Percentiles rank a stretch among this genome's conserved stretches.
These are phyloP conservation scores for Datisca glomerata DNA, from an alignment of 306 rosid species.

Conservation along the genomic window DNA sequence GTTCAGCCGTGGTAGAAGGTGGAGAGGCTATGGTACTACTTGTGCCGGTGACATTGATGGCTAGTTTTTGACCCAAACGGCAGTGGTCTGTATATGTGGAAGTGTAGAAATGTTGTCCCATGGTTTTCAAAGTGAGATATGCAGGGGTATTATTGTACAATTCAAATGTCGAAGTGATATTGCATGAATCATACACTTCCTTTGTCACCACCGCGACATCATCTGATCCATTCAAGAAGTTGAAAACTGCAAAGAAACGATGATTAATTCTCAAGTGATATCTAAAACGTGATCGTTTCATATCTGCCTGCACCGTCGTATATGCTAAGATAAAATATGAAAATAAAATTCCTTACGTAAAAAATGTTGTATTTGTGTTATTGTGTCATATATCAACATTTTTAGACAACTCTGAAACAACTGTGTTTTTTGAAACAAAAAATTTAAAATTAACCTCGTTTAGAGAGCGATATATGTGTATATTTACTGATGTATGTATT, in stretches of 20 bases:
- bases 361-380: not conserved
- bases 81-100: conserved; percentile 34
- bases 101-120: conserved; percentile 39
- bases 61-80: conserved; percentile 34
- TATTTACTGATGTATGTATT: not conserved
- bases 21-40: conserved; percentile 6
- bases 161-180: conserved; percentile 15
- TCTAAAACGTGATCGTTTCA: not conserved
- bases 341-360: not conserved
- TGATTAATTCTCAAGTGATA: not conserved
- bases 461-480: not conserved
- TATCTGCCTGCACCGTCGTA: not conserved
- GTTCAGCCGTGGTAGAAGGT: conserved; percentile 2
- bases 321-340: not conserved
- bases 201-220: conserved; percentile 45
- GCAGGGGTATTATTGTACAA: conserved; percentile 26
- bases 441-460: too few species aligned
- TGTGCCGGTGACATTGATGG: conserved; percentile 30
- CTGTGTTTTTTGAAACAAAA: too few species aligned
- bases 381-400: too few species aligned
- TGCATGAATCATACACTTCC: conserved; percentile 28
- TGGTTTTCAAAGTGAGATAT: conserved; percentile 12
- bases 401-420: too few species aligned
- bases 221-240: conserved; percentile 19
- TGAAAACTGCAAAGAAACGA: conserved; percentile 27